Percentiles rank a stretch among this genome's conserved stretches.
Conservation (phyloP, 176 grass and related monocot species). For the Cocos nucifera region DNA sequence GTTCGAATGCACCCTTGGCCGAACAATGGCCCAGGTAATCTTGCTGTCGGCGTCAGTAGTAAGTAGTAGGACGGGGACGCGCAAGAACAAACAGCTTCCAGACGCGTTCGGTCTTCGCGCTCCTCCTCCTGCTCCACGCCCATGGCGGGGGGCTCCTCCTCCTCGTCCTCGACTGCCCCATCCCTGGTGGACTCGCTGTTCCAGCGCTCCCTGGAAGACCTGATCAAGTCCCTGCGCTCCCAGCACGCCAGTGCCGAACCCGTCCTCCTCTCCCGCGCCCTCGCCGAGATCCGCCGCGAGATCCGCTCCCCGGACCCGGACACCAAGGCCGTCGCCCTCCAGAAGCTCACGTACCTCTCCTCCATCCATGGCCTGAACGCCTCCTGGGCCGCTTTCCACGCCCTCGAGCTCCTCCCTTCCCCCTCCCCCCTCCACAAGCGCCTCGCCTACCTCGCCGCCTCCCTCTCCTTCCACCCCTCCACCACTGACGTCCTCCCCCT, state of each 20-base stretch:
- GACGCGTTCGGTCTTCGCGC: no score
- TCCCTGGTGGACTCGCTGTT: slow-evolving; percentile 76
- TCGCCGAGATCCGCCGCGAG: slow-evolving; percentile 91
- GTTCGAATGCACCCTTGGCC: no score
- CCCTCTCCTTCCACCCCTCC: slow-evolving; percentile 67
- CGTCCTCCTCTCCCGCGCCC: slow-evolving; percentile 32
- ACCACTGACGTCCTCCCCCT: slow-evolving; percentile 74
- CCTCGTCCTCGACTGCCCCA: slow-evolving; percentile 2
- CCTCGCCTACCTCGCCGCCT: slow-evolving; percentile 74
- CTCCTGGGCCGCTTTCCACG: slow-evolving; percentile 67
- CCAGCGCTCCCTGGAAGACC: slow-evolving; percentile 81
- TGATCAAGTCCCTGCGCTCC: slow-evolving; percentile 65
- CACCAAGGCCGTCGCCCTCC: slow-evolving; percentile 58
- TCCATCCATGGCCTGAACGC: slow-evolving; percentile 51
- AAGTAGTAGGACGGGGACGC: no score
- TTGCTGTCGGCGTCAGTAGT: no score
- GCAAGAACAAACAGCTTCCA: no score
- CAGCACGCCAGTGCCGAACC: slow-evolving; percentile 41
- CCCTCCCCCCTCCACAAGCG: slow-evolving; percentile 48
- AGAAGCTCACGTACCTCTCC: slow-evolving; percentile 85
- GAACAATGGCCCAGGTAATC: no score
- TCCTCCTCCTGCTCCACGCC: no score
- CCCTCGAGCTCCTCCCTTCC: slow-evolving; percentile 83
- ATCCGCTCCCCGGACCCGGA: slow-evolving; percentile 56
- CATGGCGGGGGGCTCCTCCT: background rate